A percentile compares a stretch with the other conserved stretches of the same genome.
Evolutionary conservation across 805 yeast species (phyloP).

Genomic region (Candida berthetii): DNA sequence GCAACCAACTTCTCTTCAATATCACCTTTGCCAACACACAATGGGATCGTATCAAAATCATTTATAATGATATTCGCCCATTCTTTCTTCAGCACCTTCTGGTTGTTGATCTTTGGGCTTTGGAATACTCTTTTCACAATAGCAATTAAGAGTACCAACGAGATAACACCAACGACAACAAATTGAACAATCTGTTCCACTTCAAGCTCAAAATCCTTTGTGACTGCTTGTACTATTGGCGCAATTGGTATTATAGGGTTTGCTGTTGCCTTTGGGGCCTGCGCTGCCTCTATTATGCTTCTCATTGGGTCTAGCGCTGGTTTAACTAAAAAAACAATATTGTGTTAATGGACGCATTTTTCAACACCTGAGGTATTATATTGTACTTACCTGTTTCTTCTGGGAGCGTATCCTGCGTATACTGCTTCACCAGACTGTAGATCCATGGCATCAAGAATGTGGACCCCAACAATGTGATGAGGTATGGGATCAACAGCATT

Average conservation of each 20-base stretch:
- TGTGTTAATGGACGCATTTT: background rate
- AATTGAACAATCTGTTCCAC: background rate
- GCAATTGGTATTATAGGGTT: background rate
- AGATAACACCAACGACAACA: background rate
- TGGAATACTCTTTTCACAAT: background rate
- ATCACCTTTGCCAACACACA: conserved; percentile 5
- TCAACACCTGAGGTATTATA: too few species aligned
- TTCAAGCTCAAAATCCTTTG: background rate
- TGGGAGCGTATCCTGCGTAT: background rate
- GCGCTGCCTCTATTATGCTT: background rate
- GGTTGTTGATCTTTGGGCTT: too few species aligned
- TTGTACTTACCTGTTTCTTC: background rate
- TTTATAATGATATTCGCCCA: background rate
- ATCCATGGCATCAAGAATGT: background rate
- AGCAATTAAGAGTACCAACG: background rate
- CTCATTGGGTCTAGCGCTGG: background rate
- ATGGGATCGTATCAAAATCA: conserved; percentile 3
- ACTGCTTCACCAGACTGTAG: background rate
- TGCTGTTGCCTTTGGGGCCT: background rate
- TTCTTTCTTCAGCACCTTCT: background rate
- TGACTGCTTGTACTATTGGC: background rate
- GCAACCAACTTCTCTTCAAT: conserved; percentile 2
- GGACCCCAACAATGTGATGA: background rate
- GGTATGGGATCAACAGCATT: background rate
- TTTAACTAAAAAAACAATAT: background rate